phyloP scores from a whole-genome alignment of 78 protist genomes.

The Dictyostelium discoideum region dicty_2.7 NC_007088.5:1705001-1705500 shows the following conservation, averaged over 20 bases:
- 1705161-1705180: not conserved
- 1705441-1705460: no score
- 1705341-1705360: not conserved
- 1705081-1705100: not conserved
- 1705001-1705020: not conserved
- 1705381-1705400: not conserved
- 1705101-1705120: not conserved
- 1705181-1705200: not conserved
- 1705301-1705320: not conserved
- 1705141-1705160: not conserved
- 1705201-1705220: not conserved
- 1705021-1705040: not conserved
- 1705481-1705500: not conserved
- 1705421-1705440: not conserved
- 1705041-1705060: not conserved
- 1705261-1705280: not conserved
- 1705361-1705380: not conserved
- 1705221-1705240: not conserved
- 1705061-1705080: not conserved
- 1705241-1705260: not conserved
- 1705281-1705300: no score
- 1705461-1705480: not conserved
- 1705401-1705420: not conserved
- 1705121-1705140: not conserved
- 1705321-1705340: not conserved